Percentiles rank a stretch among this genome's conserved stretches.
These are phyloP conservation scores for Angophora floribunda DNA, from an alignment of 345 rosid genomes.

Conservation along the genomic window DNA sequence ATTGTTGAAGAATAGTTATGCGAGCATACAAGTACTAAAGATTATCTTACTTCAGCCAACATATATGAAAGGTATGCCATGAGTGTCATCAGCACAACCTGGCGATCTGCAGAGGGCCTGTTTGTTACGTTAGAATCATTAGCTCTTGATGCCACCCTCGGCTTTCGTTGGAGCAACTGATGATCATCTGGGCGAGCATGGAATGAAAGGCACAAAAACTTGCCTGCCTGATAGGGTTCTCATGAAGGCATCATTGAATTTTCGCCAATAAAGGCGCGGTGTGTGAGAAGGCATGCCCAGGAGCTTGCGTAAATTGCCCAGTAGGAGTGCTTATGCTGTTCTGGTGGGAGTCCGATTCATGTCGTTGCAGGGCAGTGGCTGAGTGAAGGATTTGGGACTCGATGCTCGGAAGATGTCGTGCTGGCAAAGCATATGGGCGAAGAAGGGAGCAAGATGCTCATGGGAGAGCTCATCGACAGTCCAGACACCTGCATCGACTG, in stretches of 20 bases:
- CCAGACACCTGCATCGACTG: slow-evolving; percentile 17
- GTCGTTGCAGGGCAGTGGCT: slow-evolving; percentile 7
- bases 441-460: slow-evolving; percentile 16
- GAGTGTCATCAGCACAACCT: no score
- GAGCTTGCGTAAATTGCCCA: slow-evolving; percentile 8
- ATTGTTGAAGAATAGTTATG: no score
- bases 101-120: no score
- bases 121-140: no score
- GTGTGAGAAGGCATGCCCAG: slow-evolving; percentile 17
- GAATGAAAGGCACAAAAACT: slow-evolving; percentile 20
- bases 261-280: slow-evolving; percentile 22
- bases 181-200: slow-evolving; percentile 9
- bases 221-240: slow-evolving; percentile 27
- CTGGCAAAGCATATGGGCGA: neutral
- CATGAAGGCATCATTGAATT: slow-evolving; percentile 24
- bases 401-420: slow-evolving; percentile 3
- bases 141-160: no score
- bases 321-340: neutral
- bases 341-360: neutral
- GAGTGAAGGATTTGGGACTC: slow-evolving; percentile 9
- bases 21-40: no score
- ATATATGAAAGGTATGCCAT: no score
- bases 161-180: neutral
- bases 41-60: no score
- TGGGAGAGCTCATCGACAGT: slow-evolving; percentile 17